Evolutionary conservation across 495 filamentous ascomycete species (phyloP).

Genomic region (Lentithecium fluviatile): DNA sequence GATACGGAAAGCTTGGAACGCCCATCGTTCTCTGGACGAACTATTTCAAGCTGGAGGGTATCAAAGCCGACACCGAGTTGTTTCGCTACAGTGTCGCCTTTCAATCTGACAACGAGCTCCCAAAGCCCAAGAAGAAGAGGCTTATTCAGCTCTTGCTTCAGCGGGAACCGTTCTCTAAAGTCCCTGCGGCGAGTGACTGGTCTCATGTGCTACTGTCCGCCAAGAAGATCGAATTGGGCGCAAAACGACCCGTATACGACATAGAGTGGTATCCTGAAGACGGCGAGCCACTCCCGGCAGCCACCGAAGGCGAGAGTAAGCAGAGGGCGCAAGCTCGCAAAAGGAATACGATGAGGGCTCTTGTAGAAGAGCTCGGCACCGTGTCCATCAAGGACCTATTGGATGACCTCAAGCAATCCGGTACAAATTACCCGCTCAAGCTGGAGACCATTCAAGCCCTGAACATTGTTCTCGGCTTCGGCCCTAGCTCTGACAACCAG

Average conservation of each 20-base stretch:
- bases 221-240: constrained; percentile 29
- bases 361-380: constrained; percentile 25
- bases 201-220: constrained; percentile 37
- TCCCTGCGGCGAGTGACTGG: constrained; percentile 36
- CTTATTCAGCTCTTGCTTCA: constrained; percentile 35
- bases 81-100: constrained; percentile 38
- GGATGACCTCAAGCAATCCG: constrained; percentile 37
- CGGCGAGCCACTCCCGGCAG: constrained; percentile 19
- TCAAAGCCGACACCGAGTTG: constrained; percentile 1
- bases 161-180: constrained; percentile 23
- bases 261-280: constrained; percentile 30
- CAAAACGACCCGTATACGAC: constrained; percentile 15
- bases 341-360: constrained; percentile 23
- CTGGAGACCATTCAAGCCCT: constrained; percentile 48
- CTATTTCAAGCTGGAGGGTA: constrained; percentile 44
- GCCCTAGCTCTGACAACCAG: constrained; percentile 43
- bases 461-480: constrained; percentile 52
- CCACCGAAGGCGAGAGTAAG: constrained; percentile 4
- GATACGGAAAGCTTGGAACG: constrained; percentile 48
- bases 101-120: constrained; percentile 9
- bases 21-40: constrained; percentile 48
- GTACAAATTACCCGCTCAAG: constrained; percentile 29
- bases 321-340: neutral
- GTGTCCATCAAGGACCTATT: constrained; percentile 36
- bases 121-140: constrained; percentile 34